Conservation (phyloP, 148 eudicot genomes). For the Beta vulgaris region DNA sequence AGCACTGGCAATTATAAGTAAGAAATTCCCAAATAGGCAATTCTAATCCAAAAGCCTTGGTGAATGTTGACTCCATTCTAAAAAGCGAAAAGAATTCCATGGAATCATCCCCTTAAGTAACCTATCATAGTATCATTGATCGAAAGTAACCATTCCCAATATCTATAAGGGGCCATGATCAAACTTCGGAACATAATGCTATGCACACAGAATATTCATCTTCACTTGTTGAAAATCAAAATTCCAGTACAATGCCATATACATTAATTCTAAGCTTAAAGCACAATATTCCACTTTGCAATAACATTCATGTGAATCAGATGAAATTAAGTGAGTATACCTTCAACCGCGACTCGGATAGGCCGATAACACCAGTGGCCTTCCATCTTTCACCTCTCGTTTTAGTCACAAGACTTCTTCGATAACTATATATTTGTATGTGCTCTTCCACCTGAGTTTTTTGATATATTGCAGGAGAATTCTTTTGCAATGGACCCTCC, state of each 20-base stretch:
- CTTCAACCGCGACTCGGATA: slow-evolving; percentile 55
- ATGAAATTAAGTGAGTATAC: slow-evolving; percentile 28
- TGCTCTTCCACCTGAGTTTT: no score
- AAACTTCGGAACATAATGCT: not conserved
- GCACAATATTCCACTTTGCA: not conserved
- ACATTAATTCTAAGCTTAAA: not conserved
- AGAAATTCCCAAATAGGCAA: not conserved
- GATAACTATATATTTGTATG: slow-evolving; percentile 13
- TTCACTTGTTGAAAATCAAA: no score
- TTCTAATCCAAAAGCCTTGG: not conserved
- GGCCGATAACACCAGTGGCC: slow-evolving; percentile 60
- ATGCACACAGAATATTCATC: no score
- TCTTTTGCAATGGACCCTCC: slow-evolving; percentile 76
- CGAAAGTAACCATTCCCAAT: not conserved
- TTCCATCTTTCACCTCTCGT: slow-evolving; percentile 66
- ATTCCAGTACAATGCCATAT: no score
- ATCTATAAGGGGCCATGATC: not conserved
- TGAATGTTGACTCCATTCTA: not conserved
- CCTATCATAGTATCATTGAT: no score
- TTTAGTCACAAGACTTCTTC: slow-evolving; percentile 33
- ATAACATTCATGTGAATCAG: not conserved
- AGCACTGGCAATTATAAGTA: not conserved
- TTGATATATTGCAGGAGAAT: slow-evolving; percentile 36
- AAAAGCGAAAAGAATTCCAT: no score
- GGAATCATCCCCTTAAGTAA: not conserved